Evolutionary conservation across 2,329 filamentous ascomycete species (phyloP), one percentile per base, ranked within the genome.

Genomic region (Beauveria caledonica): DNA sequence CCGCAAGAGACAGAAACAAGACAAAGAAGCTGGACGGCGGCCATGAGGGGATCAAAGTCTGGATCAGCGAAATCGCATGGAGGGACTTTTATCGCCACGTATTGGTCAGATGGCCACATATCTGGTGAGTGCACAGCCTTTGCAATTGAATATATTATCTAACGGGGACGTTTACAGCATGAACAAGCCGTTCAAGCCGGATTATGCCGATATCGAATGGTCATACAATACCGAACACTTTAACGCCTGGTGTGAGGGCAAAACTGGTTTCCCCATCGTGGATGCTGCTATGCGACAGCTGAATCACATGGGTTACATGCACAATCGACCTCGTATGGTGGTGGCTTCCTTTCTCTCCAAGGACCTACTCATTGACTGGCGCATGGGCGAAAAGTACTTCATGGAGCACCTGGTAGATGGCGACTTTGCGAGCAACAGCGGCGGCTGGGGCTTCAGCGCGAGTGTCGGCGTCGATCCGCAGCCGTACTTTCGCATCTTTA

Each of bases 401-500:
- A 94, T 94, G 89, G 85, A 90, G 69, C 78, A 88, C 64, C 77
- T 92, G 8, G 82, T 92, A 60, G 89, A 93, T 67, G 88, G 89
- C 17, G 89, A 92, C 69, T 90, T 92, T 68, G 87, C 88, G 0
- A 87, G 83, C 61, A 93, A 93, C 71, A 91, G 89, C 63, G 80
- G 81, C 29, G 82, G 82, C 3, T 84, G 81, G 80, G 83, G 75
- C 1, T 77, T 77, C 63, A 73, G 79, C 25, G 85, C 87, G 5
- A 84, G 80, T 19, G 86, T 86, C 0, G 88, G 90, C 1, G 89
- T 92, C 7, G 90, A 95, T 71, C 89, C 90, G 1, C 89, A 96
- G 72, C 91, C 92, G 0, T 96, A 95, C 70, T 96, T 96, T 64
- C 82, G 91, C 7, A 89, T 96, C 56, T 96, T 96, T 74, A 96